These are phyloP conservation scores for Apiospora hydei DNA, from an alignment of 2,329 filamentous ascomycete species.

Conservation along the genomic window DNA sequence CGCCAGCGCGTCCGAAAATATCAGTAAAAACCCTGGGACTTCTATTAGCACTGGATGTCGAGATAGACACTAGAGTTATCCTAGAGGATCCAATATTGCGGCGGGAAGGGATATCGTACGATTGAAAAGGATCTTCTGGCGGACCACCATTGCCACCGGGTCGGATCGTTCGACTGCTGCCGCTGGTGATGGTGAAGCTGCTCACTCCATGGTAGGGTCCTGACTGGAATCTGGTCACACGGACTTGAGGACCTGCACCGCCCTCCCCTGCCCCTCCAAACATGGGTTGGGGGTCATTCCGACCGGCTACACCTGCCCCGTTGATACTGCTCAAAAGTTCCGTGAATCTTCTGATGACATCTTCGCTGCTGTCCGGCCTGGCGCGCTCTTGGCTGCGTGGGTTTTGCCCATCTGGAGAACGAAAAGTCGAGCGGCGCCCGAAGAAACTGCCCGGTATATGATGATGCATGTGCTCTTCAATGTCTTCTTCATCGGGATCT, in stretches of 20 bases:
- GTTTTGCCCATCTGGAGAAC: conserved; percentile 32
- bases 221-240: conserved; percentile 43
- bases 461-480: conserved; percentile 57
- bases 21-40: conserved; percentile 54
- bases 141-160: conserved; percentile 24
- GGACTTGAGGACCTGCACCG: conserved; percentile 33
- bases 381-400: conserved; percentile 30
- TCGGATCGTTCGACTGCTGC: conserved; percentile 37
- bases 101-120: conserved; percentile 48
- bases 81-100: not conserved
- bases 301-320: conserved; percentile 33
- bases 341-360: conserved; percentile 50
- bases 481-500: conserved; percentile 66
- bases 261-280: conserved; percentile 28
- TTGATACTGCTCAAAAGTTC: conserved; percentile 42
- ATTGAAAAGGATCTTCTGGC: conserved; percentile 53
- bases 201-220: conserved; percentile 48
- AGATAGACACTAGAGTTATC: conserved; percentile 29
- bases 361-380: conserved; percentile 36
- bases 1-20: conserved; percentile 49
- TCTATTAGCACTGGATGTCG: conserved; percentile 42
- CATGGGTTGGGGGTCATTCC: conserved; percentile 37
- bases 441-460: conserved; percentile 50
- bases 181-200: conserved; percentile 57
- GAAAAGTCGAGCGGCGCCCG: conserved; percentile 46